phyloP scores from a whole-genome alignment of 2,329 filamentous ascomycete species.

The Pyrenochaeta sp. region DNA sequence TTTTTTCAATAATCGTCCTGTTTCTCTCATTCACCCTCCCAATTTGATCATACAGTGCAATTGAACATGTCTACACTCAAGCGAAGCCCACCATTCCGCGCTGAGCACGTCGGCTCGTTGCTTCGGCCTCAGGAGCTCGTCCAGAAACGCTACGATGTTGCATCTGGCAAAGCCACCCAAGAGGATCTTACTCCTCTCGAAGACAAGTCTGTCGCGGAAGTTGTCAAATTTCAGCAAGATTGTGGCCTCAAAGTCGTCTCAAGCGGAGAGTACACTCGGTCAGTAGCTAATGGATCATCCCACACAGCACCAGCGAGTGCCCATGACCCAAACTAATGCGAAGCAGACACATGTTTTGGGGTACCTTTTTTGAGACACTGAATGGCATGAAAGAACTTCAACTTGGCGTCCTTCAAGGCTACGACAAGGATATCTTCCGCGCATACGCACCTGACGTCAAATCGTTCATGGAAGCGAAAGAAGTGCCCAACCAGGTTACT shows the following conservation, averaged over 20 bases:
- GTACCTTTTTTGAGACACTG: slow-evolving; percentile 62
- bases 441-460: slow-evolving; percentile 68
- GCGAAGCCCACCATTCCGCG: slow-evolving; percentile 68
- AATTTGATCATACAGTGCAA: slow-evolving; percentile 16
- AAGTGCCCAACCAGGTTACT: slow-evolving; percentile 61
- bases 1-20: slow-evolving; percentile 13
- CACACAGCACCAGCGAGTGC: not conserved
- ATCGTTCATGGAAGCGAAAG: slow-evolving; percentile 66
- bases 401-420: slow-evolving; percentile 53
- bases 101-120: slow-evolving; percentile 76
- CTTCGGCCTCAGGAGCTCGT: slow-evolving; percentile 70
- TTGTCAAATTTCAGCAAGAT: slow-evolving; percentile 70
- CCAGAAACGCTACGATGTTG: slow-evolving; percentile 62
- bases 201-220: slow-evolving; percentile 69
- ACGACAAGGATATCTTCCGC: slow-evolving; percentile 62
- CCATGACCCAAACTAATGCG: too few relatives aligned
- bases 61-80: slow-evolving; percentile 45
- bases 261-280: slow-evolving; percentile 70
- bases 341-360: slow-evolving; percentile 64
- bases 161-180: slow-evolving; percentile 57
- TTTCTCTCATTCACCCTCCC: slow-evolving; percentile 6
- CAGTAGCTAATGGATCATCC: slow-evolving; percentile 2
- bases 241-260: slow-evolving; percentile 70
- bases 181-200: slow-evolving; percentile 65
- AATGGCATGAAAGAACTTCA: slow-evolving; percentile 63